Base-by-base conservation (phyloP, 2,329 filamentous ascomycete genomes). In the Sclerotinia minor region DNA sequence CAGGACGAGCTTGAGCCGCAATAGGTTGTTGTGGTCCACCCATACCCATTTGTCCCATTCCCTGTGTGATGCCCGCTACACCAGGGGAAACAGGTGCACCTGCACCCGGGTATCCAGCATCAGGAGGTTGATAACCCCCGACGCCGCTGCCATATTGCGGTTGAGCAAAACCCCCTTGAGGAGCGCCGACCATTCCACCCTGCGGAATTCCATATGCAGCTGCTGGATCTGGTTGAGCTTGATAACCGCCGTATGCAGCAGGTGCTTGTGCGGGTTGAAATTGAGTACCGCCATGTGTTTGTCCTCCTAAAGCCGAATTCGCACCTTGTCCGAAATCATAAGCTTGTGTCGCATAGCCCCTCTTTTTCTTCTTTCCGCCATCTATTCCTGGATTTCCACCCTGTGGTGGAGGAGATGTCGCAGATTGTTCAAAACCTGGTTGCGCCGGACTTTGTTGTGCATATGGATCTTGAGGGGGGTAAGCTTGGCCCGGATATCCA, bases 251-350 rank as follows among this genome's bases (percentile, higher is more conserved):
- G 75, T 80, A 77, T 71, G 77, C 69, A 74, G 78, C 73, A 69
- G 76, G 74, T 70, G 75, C 73, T 76, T 77, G 72, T 70, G 76
- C 73, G 78, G 80, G 71, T 73, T 75, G 67, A 79, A 82, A 75
- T 80, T 80, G 68, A 77, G 79, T 70, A 78, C 79, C 75, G 81
- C 78, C 87, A 57, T 89, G 87, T 58, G 87, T 81, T 74, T 90
- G 89, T 74, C 92, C 92, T 38, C 87, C 89, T 77, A 72, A 79
- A 63, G 82, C 85, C 68, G 90, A 88, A 84, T 98, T 98, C 76
- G 91, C 92, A 75, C 94, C 95, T 63, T 87, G 85, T 63, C 91
- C 92, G 75, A 98, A 95, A 69, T 96, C 94, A 79, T 96, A 99
- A 57, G 94, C 94, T 79, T 96, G 91, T 68, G 92, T 92, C 66